A percentile compares a stretch with the other conserved stretches of the same genome.
These are phyloP conservation scores for Fusarium oligoseptatum DNA, from an alignment of 2,329 filamentous ascomycete genomes.

Conservation along the genomic window DNA sequence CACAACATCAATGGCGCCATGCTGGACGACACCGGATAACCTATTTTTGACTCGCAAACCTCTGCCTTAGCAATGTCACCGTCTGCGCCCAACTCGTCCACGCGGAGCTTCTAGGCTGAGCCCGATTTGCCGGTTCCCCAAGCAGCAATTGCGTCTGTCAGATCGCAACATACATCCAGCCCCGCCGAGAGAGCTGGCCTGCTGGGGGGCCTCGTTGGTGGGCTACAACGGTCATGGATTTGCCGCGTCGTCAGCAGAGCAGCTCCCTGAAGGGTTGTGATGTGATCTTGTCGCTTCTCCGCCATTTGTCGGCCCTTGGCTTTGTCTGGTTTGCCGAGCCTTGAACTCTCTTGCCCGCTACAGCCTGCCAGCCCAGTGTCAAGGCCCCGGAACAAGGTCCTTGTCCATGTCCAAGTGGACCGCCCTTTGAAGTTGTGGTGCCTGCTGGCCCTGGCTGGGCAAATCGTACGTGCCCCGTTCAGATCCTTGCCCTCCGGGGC, in stretches of 20 bases:
- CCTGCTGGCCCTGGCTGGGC: slow-evolving; percentile 37
- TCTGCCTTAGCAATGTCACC: slow-evolving; percentile 21
- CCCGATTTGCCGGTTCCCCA: slow-evolving; percentile 19
- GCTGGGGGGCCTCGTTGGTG: slow-evolving; percentile 19
- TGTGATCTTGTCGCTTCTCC: slow-evolving; percentile 36
- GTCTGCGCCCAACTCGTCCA: slow-evolving; percentile 28
- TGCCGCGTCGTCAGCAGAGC: slow-evolving; percentile 25
- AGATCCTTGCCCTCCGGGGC: slow-evolving; percentile 21
- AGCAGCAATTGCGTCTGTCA: slow-evolving; percentile 24
- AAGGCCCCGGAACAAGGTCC: slow-evolving; percentile 29
- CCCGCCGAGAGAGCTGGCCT: slow-evolving; percentile 15
- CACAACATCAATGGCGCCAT: slow-evolving; percentile 37
- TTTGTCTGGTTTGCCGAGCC: slow-evolving; percentile 20
- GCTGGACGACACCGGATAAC: slow-evolving; percentile 1
- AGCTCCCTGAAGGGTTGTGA: slow-evolving; percentile 20
- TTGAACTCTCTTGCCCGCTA: slow-evolving; percentile 12
- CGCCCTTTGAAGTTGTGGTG: slow-evolving; percentile 35
- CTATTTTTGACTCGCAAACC: slow-evolving; percentile 24
- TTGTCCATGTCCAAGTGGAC: slow-evolving; percentile 26
- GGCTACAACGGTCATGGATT: slow-evolving; percentile 7
- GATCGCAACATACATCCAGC: slow-evolving; percentile 28
- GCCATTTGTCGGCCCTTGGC: slow-evolving; percentile 28
- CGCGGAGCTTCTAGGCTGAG: slow-evolving; percentile 31
- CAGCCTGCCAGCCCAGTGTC: not conserved
- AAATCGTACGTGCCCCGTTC: slow-evolving; percentile 34